These are phyloP conservation scores for Scheffersomyces lignosus DNA, from an alignment of 805 yeast genomes.

Conservation along the genomic window DNA sequence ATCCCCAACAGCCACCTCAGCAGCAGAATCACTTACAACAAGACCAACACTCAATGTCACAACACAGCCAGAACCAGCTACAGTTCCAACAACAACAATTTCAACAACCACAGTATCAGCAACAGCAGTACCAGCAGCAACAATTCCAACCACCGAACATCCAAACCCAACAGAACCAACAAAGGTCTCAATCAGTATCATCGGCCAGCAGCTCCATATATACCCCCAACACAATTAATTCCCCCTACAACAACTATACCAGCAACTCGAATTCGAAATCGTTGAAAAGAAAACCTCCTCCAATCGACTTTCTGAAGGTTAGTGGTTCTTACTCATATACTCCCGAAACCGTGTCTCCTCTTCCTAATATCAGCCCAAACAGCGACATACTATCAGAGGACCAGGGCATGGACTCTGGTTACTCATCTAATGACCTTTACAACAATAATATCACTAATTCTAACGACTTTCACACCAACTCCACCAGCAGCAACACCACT, in stretches of 20 bases:
- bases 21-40: not conserved
- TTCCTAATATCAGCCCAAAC: conserved; percentile 4
- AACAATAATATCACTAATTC: not conserved
- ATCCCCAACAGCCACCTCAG: too few relatives aligned
- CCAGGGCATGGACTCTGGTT: not conserved
- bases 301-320: conserved; percentile 39
- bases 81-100: conserved; percentile 4
- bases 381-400: conserved; percentile 4
- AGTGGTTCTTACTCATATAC: conserved; percentile 24
- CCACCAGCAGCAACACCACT: not conserved
- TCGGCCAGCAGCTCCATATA: conserved; percentile 4
- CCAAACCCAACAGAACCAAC: not conserved
- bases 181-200: not conserved
- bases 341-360: conserved; percentile 8
- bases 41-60: not conserved
- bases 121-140: conserved; percentile 1
- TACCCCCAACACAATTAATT: conserved; percentile 4
- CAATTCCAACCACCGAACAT: not conserved
- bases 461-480: not conserved
- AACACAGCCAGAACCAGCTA: not conserved
- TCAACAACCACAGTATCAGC: conserved; percentile 6
- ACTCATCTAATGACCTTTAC: not conserved
- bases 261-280: not conserved
- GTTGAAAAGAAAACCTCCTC: conserved; percentile 41
- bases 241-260: not conserved